phyloP scores from a whole-genome alignment of 1,139 yeast genomes.

The Candida tropicalis region DNA sequence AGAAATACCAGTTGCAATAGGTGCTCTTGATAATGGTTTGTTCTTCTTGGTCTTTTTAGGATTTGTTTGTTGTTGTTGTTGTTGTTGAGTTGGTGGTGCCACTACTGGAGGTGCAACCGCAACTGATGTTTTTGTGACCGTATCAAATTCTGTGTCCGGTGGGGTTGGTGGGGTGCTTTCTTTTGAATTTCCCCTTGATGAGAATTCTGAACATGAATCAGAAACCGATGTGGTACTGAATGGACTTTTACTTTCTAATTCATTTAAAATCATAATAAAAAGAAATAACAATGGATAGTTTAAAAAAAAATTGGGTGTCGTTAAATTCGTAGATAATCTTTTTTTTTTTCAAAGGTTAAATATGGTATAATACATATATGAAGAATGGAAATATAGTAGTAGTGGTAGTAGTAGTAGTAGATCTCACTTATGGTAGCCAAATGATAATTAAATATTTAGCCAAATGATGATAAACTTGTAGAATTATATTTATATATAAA shows the following conservation, averaged over 20 bases:
- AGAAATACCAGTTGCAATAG: constrained; percentile 72
- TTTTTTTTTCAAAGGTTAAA: background rate
- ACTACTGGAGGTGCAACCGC: too few relatives aligned
- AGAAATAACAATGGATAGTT: background rate
- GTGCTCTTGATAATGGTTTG: constrained; percentile 44
- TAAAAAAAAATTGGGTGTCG: background rate
- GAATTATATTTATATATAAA: background rate
- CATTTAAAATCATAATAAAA: constrained; percentile 1
- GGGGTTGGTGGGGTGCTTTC: constrained; percentile 5
- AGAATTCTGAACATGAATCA: background rate
- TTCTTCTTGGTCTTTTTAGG: constrained; percentile 29
- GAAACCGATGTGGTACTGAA: background rate
- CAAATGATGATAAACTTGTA: background rate
- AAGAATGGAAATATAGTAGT: background rate
- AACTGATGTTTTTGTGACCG: too few relatives aligned
- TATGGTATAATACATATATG: constrained; percentile 3
- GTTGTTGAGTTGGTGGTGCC: constrained; percentile 11
- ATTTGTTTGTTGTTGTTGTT: constrained; percentile 8
- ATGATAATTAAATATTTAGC: constrained; percentile 5
- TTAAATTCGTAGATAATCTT: background rate
- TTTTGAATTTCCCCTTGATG: background rate
- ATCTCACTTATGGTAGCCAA: background rate
- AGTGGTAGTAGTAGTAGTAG: too few relatives aligned
- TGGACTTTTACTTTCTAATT: background rate
- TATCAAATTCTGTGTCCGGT: background rate